Conservation (phyloP, 2,329 filamentous ascomycete species). For the Epichloe amarillans region DNA sequence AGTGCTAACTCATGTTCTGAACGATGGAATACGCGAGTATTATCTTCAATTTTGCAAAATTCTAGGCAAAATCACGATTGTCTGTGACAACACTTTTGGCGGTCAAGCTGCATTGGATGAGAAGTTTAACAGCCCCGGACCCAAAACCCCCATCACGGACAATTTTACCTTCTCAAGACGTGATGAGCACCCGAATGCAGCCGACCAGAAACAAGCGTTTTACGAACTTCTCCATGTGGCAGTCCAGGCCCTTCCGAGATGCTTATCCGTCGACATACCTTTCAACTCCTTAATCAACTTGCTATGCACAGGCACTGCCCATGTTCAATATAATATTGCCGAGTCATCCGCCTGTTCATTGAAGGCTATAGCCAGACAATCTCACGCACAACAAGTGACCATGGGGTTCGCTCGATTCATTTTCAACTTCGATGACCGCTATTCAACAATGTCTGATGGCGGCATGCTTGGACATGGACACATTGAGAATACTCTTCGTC, state of each 20-base stretch:
- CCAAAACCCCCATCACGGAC: constrained; percentile 90
- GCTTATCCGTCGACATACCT: constrained; percentile 76
- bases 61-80: constrained; percentile 84
- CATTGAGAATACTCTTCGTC: constrained; percentile 81
- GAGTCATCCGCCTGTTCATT: constrained; percentile 82
- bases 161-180: constrained; percentile 81
- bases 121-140: constrained; percentile 75
- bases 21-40: constrained; percentile 67
- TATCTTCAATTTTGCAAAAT: constrained; percentile 91
- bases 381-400: constrained; percentile 86
- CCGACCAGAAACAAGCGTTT: constrained; percentile 84
- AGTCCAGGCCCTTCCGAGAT: constrained; percentile 89
- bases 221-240: constrained; percentile 93
- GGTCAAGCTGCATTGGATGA: constrained; percentile 92
- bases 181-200: constrained; percentile 58
- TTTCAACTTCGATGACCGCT: constrained; percentile 95
- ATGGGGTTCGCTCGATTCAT: constrained; percentile 96
- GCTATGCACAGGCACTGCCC: constrained; percentile 89
- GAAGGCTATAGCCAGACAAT: constrained; percentile 88
- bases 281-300: constrained; percentile 91
- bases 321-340: constrained; percentile 86
- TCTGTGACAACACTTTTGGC: constrained; percentile 94
- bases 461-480: constrained; percentile 90
- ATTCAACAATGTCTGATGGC: constrained; percentile 95
- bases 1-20: constrained; percentile 48